Conservation (phyloP, 2,329 filamentous ascomycete species). For the Lecanicillium sp. region DNA sequence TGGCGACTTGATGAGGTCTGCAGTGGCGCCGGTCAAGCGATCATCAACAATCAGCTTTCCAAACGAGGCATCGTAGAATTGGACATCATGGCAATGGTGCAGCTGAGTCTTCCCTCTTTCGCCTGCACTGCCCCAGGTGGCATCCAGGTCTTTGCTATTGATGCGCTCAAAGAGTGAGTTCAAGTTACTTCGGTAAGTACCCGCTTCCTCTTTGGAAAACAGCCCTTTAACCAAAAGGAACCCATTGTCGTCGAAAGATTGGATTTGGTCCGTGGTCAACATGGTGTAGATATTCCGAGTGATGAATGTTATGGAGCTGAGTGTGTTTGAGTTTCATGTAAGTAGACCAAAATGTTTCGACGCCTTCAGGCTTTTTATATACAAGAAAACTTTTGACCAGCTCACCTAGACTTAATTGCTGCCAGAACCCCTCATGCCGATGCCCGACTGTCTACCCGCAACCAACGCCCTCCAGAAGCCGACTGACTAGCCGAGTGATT, state of each 20-base stretch:
- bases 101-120: background rate
- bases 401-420: background rate
- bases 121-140: background rate
- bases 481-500: background rate
- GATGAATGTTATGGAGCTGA: background rate
- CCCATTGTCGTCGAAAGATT: conserved; percentile 1
- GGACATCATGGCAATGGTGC: background rate
- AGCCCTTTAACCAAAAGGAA: background rate
- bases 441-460: background rate
- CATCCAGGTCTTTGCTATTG: background rate
- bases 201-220: background rate
- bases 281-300: background rate
- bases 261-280: background rate
- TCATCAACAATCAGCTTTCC: background rate
- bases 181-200: background rate
- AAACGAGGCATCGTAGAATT: background rate
- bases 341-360: no score
- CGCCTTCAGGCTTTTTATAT: background rate
- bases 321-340: no score
- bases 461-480: background rate
- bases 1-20: background rate
- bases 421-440: background rate
- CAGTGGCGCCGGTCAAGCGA: background rate
- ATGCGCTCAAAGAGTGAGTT: background rate
- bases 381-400: background rate